Evolutionary conservation across 1,139 yeast species (phyloP), one percentile per base, ranked within the genome.

Genomic region (Geotrichum histeridarum): DNA sequence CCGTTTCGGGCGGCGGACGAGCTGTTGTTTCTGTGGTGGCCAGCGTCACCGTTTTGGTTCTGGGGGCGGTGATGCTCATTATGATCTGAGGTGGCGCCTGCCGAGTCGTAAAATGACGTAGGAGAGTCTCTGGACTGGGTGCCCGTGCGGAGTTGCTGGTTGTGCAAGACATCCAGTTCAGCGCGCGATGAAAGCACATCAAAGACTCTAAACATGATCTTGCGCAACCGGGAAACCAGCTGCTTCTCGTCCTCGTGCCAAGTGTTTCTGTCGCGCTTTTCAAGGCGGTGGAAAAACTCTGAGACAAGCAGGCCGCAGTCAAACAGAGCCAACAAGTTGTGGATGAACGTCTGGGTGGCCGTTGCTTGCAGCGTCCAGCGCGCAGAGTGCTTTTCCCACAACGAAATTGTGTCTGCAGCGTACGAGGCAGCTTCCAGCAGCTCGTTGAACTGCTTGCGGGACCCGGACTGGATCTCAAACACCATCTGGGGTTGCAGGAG

Each of bases 301-400:
- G 72, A 63, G 8, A 71, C 67, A 11, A 71, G 68, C 31, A 71
- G 54, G 0, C 72, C 72, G 50, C 74, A 69, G 57, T 71, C 74
- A 48, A 71, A 68, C 15, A 71, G 59, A 1, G 73, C 65, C 48
- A 70, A 63, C 15, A 68, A 58, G n/a, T 71, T 67, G 54, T 71
- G 73, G 50, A 71, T 64, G 56, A 70, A 71, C 5, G 73, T 69
- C 43, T 71, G 71, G 27, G 63, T 59, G 22, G 67, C 68, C 8
- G 71, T 65, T 5, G 67, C 66, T 52, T 66, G 68, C 43, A 65
- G 54, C 6, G 68, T 66, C 70, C 70, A 67, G 18, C 65, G 62
- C 11, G 64, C 66, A 2, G 69, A 62, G 53, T 71, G 73, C 59
- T 71, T 71, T 50, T 71, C 73, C 70, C 73, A 71, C 51, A 72